phyloP scores from a whole-genome alignment of 1,284 basidiomycete genomes.

The Ustanciosporium gigantosporum region DNA sequence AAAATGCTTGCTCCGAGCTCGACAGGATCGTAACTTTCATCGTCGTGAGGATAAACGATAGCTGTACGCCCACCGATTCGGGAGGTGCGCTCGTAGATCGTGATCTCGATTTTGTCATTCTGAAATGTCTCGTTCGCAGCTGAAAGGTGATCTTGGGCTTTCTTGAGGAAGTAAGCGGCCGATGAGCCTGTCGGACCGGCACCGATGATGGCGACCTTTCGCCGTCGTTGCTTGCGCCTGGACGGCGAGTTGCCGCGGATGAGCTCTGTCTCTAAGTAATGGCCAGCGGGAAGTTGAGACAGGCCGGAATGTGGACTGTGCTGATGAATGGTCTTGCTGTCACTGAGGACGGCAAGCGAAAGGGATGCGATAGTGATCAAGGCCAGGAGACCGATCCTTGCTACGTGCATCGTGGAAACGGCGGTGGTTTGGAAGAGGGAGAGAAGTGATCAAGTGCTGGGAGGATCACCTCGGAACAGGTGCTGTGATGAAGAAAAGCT shows the following conservation, averaged over 20 bases:
- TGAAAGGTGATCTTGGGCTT: constrained; percentile 60
- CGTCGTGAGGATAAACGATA: constrained; percentile 75
- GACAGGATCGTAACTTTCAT: constrained; percentile 67
- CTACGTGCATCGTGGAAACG: too few relatives aligned
- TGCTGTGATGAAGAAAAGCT: too few relatives aligned
- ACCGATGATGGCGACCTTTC: constrained; percentile 76
- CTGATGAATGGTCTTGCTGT: too few relatives aligned
- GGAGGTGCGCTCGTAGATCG: constrained; percentile 76
- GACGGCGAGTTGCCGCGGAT: too few relatives aligned
- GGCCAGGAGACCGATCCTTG: too few relatives aligned
- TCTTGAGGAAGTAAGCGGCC: constrained; percentile 81
- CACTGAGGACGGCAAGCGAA: too few relatives aligned
- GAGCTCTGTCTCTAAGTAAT: constrained; percentile 1
- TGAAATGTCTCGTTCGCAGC: constrained; percentile 2
- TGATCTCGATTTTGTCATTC: constrained; percentile 67
- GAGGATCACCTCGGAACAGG: too few relatives aligned
- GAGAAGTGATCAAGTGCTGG: not conserved
- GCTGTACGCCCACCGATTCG: constrained; percentile 84
- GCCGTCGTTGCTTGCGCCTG: too few relatives aligned
- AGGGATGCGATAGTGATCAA: too few relatives aligned
- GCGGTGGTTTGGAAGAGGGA: too few relatives aligned
- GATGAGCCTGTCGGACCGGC: constrained; percentile 85
- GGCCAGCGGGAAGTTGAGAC: not conserved
- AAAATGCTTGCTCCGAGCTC: constrained; percentile 89
- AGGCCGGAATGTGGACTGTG: not conserved